These are phyloP conservation scores for Boechera retrofracta DNA, from an alignment of 345 rosid genomes.

Conservation along the genomic window DNA sequence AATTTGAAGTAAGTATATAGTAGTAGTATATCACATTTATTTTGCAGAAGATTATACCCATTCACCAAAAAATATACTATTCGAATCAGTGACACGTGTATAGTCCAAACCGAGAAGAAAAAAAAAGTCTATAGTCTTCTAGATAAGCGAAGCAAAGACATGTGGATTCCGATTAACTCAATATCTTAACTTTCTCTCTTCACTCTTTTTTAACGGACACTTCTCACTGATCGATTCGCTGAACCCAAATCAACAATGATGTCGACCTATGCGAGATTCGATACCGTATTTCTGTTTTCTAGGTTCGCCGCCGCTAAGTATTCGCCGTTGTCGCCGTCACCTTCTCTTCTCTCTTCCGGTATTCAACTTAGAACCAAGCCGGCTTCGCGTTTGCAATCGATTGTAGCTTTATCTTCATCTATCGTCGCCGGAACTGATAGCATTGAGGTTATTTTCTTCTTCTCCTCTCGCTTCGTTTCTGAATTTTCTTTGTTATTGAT, in stretches of 20 bases:
- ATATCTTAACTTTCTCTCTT: constrained; percentile 8
- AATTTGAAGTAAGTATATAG: no score
- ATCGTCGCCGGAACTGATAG: constrained; percentile 70
- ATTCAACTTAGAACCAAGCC: constrained; percentile 41
- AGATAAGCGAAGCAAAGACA: constrained; percentile 41
- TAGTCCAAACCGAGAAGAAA: neutral
- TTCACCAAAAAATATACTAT: neutral
- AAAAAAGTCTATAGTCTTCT: no score
- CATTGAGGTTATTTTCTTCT: constrained; percentile 57
- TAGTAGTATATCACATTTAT: neutral
- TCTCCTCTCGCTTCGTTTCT: neutral
- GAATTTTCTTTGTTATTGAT: neutral
- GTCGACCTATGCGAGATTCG: constrained; percentile 51
- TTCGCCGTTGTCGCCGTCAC: constrained; percentile 31
- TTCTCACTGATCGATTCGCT: neutral
- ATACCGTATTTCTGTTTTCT: constrained; percentile 40
- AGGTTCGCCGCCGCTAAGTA: constrained; percentile 32
- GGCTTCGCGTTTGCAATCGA: constrained; percentile 28
- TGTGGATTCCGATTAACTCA: constrained; percentile 33
- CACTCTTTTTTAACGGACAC: constrained; percentile 20
- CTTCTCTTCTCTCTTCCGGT: constrained; percentile 47
- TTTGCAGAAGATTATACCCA: neutral
- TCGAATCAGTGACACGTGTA: constrained; percentile 18
- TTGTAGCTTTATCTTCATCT: constrained; percentile 55
- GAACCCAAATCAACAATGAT: constrained; percentile 41